Base-by-base conservation (phyloP, 164 flowering plant species). In the Macadamia tetraphylla region DNA sequence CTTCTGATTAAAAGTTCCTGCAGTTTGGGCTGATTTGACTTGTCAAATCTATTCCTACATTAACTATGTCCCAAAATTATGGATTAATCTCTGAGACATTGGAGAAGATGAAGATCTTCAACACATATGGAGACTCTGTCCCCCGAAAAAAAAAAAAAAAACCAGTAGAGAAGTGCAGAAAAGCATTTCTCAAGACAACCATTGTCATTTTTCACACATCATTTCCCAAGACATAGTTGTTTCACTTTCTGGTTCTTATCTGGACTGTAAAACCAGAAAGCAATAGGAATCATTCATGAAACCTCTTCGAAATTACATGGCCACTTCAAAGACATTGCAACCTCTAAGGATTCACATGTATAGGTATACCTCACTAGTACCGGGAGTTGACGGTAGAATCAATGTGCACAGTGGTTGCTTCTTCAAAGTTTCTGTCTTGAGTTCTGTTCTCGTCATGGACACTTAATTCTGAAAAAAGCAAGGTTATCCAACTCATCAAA, bases 401-500 rank as follows among this genome's bases (percentile, higher is more conserved):
- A 42, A 94, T 83, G 72, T 67, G 69, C 11, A 84, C 68, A 68
- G 31, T 55, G 29, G 61, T 74, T 8, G 77, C 77, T 60, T 84
- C 85, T 59, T 76, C 75, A 65, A 70, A 66, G 67, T 72, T 63
- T 32, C 51, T 70, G 9, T 62, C 67, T 4, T 61, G 32, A 64
- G 52, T 67, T 66, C 61, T 31, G 55, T 44, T 73, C 53, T 80
- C 84, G 53, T 71, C 87, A 60, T 83, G 80, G 29, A 40, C 62
- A 66, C 23, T 68, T 7, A 72, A 30, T 49, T 85, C 88, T 57
- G 71, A 23, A 57, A 74, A 84, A 83, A 48, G 84, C 86, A 71
- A 94, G 89, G 68, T 72, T 77, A 76, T 92, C 99, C 75, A 94
- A 72, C 56, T 92, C 92, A 85, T 94, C 96, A 76, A 86, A 94